Conservation (phyloP, 1,284 basidiomycete genomes). For the Serendipita sp. region DNA sequence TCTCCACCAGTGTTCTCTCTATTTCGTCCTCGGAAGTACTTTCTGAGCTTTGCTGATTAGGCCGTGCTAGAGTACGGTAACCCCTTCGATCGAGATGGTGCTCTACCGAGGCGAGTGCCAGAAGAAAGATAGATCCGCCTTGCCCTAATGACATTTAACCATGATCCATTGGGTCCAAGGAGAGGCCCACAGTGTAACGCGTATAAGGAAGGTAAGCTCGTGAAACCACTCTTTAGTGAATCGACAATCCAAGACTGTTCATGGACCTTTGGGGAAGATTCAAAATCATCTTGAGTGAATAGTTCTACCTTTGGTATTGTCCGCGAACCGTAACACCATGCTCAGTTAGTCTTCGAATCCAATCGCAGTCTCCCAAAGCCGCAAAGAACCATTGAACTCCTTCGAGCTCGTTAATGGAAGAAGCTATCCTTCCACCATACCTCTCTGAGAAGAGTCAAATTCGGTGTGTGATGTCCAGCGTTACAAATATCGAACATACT, state of each 20-base stretch:
- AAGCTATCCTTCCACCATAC: neutral
- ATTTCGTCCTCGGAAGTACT: neutral
- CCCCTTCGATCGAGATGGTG: no score
- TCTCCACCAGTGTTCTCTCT: neutral
- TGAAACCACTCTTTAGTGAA: no score
- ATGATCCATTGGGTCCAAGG: no score
- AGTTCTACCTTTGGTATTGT: no score
- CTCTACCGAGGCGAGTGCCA: no score
- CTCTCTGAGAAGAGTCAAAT: neutral
- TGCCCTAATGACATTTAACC: no score
- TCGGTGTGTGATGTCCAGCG: neutral
- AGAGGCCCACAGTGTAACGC: no score
- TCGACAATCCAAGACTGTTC: neutral
- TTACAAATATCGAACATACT: neutral
- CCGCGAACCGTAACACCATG: neutral
- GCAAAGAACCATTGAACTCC: neutral
- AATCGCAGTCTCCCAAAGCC: neutral
- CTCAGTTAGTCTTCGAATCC: neutral
- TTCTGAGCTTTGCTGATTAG: no score
- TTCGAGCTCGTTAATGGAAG: neutral
- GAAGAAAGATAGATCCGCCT: no score
- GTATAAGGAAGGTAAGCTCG: no score
- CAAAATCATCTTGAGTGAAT: no score
- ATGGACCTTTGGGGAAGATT: neutral
- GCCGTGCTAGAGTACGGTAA: no score